These are phyloP conservation scores for Trichoderma parareesei DNA, from an alignment of 495 filamentous ascomycete species.

Conservation along the genomic window DNA sequence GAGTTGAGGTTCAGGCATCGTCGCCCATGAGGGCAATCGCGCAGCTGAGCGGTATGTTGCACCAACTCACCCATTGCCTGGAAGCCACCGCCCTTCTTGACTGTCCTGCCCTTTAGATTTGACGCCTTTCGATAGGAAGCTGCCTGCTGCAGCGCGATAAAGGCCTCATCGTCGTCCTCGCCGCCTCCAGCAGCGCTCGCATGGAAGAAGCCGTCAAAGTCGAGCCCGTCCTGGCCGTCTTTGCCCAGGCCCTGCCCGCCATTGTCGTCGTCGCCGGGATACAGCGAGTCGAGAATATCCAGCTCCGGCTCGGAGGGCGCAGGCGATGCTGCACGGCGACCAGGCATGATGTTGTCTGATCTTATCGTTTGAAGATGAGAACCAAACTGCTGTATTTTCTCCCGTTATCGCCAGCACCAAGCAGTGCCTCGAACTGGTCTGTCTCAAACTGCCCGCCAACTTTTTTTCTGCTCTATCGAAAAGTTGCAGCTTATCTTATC, in stretches of 20 bases:
- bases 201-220: conserved; percentile 35
- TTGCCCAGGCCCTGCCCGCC: conserved; percentile 16
- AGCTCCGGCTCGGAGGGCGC: conserved; percentile 82
- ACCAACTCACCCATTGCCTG: conserved; percentile 72
- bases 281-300: conserved; percentile 78
- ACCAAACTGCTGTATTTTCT: too few species aligned
- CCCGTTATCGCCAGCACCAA: too few species aligned
- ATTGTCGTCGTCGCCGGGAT: conserved; percentile 43
- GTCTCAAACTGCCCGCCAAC: not conserved
- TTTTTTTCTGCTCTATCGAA: conserved; percentile 5
- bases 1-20: not conserved
- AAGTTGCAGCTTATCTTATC: conserved; percentile 14
- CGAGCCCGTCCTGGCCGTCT: conserved; percentile 25
- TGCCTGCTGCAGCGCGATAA: conserved; percentile 78
- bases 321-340: conserved; percentile 57
- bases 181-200: conserved; percentile 27
- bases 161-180: conserved; percentile 70
- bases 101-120: conserved; percentile 73
- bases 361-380: too few species aligned
- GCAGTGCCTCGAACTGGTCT: not conserved
- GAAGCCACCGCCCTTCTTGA: conserved; percentile 93
- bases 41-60: not conserved
- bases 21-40: not conserved
- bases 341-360: conserved; percentile 19
- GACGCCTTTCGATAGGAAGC: conserved; percentile 76